Evolutionary conservation across 140 eudicot species (phyloP).

Genomic region (Senecio squalidus): DNA sequence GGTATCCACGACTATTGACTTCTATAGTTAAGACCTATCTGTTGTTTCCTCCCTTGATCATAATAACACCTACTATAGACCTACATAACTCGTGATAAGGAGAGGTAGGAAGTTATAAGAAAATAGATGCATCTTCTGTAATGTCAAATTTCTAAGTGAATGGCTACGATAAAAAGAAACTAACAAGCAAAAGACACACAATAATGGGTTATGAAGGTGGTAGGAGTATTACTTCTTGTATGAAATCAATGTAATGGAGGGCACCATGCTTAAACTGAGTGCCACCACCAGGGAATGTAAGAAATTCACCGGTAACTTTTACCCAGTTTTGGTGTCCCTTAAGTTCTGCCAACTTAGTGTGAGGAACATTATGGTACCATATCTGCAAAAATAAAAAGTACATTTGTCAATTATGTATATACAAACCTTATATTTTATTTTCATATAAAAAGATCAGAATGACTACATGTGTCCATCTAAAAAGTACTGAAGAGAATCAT

Average conservation of each 20-base stretch:
- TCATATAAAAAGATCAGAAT: slow-evolving; percentile 1
- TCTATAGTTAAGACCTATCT: not conserved
- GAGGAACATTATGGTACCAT: slow-evolving; percentile 98
- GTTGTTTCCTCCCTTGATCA: slow-evolving; percentile 11
- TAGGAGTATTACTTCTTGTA: slow-evolving; percentile 54
- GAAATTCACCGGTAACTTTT: slow-evolving; percentile 87
- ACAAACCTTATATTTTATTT: too few relatives aligned
- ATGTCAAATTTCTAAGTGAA: not conserved
- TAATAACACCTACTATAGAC: not conserved
- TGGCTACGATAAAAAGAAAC: not conserved
- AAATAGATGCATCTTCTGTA: slow-evolving; percentile 8
- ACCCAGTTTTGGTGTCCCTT: slow-evolving; percentile 99
- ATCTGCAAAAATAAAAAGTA: slow-evolving; percentile 43
- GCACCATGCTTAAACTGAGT: slow-evolving; percentile 98
- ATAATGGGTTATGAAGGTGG: slow-evolving; percentile 9
- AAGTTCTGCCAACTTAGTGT: slow-evolving; percentile 70
- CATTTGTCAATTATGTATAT: not conserved
- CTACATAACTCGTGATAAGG: not conserved
- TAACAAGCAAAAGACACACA: not conserved
- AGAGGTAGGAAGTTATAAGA: not conserved
- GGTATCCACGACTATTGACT: too few relatives aligned
- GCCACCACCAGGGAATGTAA: slow-evolving; percentile 98
- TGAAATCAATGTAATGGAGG: slow-evolving; percentile 92
- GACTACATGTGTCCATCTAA: not conserved
- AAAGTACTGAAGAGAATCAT: not conserved